These are phyloP conservation scores for Arabidopsis suecica DNA, from an alignment of 345 rosid genomes.

Conservation along the genomic window DNA sequence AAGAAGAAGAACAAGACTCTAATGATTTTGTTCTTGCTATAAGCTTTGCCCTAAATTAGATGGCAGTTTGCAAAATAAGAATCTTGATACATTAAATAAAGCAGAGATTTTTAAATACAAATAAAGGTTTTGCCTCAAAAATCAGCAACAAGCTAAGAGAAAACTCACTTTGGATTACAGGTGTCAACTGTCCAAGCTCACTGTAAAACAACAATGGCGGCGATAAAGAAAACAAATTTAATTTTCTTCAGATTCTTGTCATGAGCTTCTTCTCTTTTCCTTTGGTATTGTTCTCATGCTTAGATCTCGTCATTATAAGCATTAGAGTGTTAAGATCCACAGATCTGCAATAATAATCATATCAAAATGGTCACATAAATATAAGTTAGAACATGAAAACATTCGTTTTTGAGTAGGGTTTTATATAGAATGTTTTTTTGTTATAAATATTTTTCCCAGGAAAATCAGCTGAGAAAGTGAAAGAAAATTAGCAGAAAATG, in stretches of 20 bases:
- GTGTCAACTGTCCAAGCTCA: slow-evolving; percentile 47
- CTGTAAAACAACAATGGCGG: slow-evolving; percentile 45
- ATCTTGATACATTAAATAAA: slow-evolving; percentile 19
- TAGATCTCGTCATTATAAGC: slow-evolving; percentile 38
- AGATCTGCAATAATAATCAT: slow-evolving; percentile 39
- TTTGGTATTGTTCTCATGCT: slow-evolving; percentile 21
- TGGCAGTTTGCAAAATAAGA: slow-evolving; percentile 18
- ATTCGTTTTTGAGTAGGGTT: slow-evolving; percentile 5
- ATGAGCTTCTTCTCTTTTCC: slow-evolving; percentile 12
- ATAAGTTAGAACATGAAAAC: not conserved
- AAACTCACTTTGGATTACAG: slow-evolving; percentile 47
- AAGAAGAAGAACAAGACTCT: slow-evolving; percentile 4
- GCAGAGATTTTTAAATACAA: slow-evolving; percentile 5
- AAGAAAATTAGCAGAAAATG: slow-evolving; percentile 33
- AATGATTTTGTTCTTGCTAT: slow-evolving; percentile 10
- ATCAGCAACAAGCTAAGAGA: slow-evolving; percentile 37
- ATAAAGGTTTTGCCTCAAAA: slow-evolving; percentile 41
- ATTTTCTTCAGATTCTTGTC: slow-evolving; percentile 7
- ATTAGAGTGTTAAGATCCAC: slow-evolving; percentile 19
- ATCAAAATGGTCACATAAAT: not conserved
- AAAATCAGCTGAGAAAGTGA: slow-evolving; percentile 38
- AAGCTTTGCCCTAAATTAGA: slow-evolving; percentile 39
- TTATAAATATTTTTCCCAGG: not conserved
- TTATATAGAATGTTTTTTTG: not conserved
- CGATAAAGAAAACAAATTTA: not conserved